phyloP scores from a whole-genome alignment of 192 early-diverging fungal genomes.

The Irineochytrium annulatum region DNA sequence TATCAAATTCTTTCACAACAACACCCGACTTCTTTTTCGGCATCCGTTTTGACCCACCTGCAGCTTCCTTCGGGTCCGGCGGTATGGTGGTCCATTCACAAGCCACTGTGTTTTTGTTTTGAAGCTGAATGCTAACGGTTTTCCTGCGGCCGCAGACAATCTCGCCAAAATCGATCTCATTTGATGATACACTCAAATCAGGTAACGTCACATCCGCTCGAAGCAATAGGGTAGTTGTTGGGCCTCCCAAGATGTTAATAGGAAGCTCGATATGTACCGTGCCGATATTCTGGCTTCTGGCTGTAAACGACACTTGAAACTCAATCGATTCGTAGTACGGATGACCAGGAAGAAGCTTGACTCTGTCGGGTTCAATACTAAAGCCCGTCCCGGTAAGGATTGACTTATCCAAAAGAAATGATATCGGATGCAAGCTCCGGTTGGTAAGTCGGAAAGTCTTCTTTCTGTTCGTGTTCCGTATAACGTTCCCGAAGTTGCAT shows the following conservation, averaged over 20 bases:
- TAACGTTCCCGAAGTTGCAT: conserved; percentile 56
- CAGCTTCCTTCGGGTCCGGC: neutral
- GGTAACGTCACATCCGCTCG: conserved; percentile 49
- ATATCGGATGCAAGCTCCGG: conserved; percentile 29
- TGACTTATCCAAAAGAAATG: conserved; percentile 38
- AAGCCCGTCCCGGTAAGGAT: conserved; percentile 41
- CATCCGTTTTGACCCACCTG: neutral
- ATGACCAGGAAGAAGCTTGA: conserved; percentile 42
- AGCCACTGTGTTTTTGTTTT: conserved; percentile 42
- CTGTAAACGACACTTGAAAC: conserved; percentile 41
- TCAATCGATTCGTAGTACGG: conserved; percentile 38
- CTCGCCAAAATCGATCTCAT: conserved; percentile 51
- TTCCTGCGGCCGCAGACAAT: conserved; percentile 49
- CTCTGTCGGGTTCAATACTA: conserved; percentile 51
- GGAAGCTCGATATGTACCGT: conserved; percentile 35
- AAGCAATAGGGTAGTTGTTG: conserved; percentile 37
- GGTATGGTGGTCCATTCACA: conserved; percentile 46
- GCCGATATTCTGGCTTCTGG: conserved; percentile 31
- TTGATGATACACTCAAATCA: conserved; percentile 33
- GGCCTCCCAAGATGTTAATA: conserved; percentile 45
- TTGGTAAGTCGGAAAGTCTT: conserved; percentile 44
- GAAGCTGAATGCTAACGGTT: conserved; percentile 35
- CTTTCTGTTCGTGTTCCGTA: conserved; percentile 43
- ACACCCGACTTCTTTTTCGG: conserved; percentile 17
- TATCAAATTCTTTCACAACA: conserved; percentile 43